Conservation (phyloP, 2,329 filamentous ascomycete genomes). For the Fusarium mexicanum region DNA sequence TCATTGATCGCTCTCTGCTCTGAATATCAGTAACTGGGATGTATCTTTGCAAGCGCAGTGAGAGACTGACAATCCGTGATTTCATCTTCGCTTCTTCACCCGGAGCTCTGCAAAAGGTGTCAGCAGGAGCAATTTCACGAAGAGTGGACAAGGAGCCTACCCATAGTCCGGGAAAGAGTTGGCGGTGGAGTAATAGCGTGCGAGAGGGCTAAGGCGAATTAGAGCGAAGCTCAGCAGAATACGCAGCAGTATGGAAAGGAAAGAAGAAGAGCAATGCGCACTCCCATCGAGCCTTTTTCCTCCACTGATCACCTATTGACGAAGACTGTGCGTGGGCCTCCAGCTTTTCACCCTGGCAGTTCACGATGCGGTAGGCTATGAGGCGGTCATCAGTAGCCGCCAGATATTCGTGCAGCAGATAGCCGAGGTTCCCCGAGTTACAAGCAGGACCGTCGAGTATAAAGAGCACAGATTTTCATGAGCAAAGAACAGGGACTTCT, state of each 20-base stretch:
- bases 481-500: background rate
- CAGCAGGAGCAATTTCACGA: constrained; percentile 24
- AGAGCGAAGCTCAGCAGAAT: constrained; percentile 19
- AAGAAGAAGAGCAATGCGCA: constrained; percentile 36
- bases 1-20: constrained; percentile 40
- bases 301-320: constrained; percentile 32
- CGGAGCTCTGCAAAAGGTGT: constrained; percentile 38
- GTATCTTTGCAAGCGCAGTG: background rate
- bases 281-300: constrained; percentile 45
- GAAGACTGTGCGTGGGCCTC: constrained; percentile 39
- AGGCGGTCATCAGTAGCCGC: constrained; percentile 19
- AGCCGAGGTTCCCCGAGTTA: background rate
- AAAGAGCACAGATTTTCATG: background rate
- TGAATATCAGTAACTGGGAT: constrained; percentile 14
- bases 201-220: constrained; percentile 42
- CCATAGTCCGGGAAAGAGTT: constrained; percentile 56
- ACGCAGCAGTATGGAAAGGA: background rate
- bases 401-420: background rate
- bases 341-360: constrained; percentile 41
- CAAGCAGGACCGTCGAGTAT: background rate
- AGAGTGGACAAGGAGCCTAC: constrained; percentile 41
- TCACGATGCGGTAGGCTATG: constrained; percentile 29
- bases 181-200: constrained; percentile 50
- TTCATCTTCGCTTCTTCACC: constrained; percentile 36
- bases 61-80: constrained; percentile 38